Conservation (phyloP, 2,329 filamentous ascomycete genomes). For the Aspergillus arachidicola region DNA sequence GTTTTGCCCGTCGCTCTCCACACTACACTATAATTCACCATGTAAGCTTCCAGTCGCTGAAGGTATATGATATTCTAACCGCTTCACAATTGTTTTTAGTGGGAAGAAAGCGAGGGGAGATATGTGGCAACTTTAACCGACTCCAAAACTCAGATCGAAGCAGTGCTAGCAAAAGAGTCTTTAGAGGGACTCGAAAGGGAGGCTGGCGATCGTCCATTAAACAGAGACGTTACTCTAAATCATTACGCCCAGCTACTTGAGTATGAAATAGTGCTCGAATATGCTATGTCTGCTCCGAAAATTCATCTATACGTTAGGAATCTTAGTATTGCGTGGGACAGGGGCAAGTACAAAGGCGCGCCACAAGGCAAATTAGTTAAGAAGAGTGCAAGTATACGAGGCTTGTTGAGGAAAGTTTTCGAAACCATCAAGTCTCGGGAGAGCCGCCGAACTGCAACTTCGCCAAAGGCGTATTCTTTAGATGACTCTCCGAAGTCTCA, state of each 20-base stretch:
- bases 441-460: background rate
- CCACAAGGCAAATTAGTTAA: slow-evolving; percentile 22
- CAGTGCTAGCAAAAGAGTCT: slow-evolving; percentile 31
- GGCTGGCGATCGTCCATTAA: slow-evolving; percentile 19
- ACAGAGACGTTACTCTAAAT: slow-evolving; percentile 27
- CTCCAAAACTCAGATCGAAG: slow-evolving; percentile 36
- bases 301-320: slow-evolving; percentile 28
- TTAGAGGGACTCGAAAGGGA: slow-evolving; percentile 24
- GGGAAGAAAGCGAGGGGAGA: slow-evolving; percentile 22
- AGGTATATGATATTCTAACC: slow-evolving; percentile 5
- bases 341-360: slow-evolving; percentile 15
- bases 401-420: slow-evolving; percentile 19
- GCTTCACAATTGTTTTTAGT: slow-evolving; percentile 23
- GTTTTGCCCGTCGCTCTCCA: slow-evolving; percentile 24
- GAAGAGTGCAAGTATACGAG: slow-evolving; percentile 20
- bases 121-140: slow-evolving; percentile 37
- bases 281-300: slow-evolving; percentile 25
- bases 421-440: slow-evolving; percentile 13
- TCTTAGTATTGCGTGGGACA: slow-evolving; percentile 28
- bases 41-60: slow-evolving; percentile 24
- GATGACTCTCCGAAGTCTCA: slow-evolving; percentile 19
- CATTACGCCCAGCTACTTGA: slow-evolving; percentile 33
- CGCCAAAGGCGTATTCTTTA: background rate
- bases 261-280: slow-evolving; percentile 40
- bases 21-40: slow-evolving; percentile 31